Base-by-base conservation (phyloP, 495 filamentous ascomycete genomes). In the Parathielavia hyrcaniae region DNA sequence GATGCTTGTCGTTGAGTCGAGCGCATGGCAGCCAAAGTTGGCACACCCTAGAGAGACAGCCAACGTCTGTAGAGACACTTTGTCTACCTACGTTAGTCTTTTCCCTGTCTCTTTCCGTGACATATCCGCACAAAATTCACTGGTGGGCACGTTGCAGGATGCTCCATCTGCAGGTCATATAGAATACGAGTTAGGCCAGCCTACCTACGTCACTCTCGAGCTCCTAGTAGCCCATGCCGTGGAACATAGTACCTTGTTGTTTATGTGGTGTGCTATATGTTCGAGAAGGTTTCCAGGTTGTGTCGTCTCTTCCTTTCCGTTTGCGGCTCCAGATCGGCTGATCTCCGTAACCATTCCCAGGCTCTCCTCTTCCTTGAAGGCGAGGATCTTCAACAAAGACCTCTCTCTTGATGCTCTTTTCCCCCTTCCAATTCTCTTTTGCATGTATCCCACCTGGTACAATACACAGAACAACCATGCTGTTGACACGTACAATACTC, bases 151-250 rank as follows among this genome's bases (percentile, higher is more conserved):
- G 26, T 30, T 6, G 26, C 2, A 6, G 6, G 26, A 6, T 30
- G 2, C 26, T 30, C 26, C 2, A 30, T 30, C 26, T 30, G 26
- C 26, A 16, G 44, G 23, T 46, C 44, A 16, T 10, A 43, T 5
- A 16, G n/a, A 43, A 20, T 19, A 43, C 26, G 40, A 26, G 17
- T 30, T 1, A 17, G 43, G 23, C 23, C 44, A 46, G 44, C 19
- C 45, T 47, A 47, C 19, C 45, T 47, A 47, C 45, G 45, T 20
- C 45, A 47, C 45, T 23, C 45, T 47, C 45, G 12, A 47, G 16
- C 13, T 26, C 10, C 45, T 20, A 47, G 30, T 20, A 14, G 23
- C 20, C 13, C 20, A 26, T 47, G 45, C 45, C 22, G 45, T 47
- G 45, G 12, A 30, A 47, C 45, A 20, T 13, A 40, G 26, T 30